Conservation (phyloP, 1,284 basidiomycete genomes). For the Ganoderma lingzhi region DNA sequence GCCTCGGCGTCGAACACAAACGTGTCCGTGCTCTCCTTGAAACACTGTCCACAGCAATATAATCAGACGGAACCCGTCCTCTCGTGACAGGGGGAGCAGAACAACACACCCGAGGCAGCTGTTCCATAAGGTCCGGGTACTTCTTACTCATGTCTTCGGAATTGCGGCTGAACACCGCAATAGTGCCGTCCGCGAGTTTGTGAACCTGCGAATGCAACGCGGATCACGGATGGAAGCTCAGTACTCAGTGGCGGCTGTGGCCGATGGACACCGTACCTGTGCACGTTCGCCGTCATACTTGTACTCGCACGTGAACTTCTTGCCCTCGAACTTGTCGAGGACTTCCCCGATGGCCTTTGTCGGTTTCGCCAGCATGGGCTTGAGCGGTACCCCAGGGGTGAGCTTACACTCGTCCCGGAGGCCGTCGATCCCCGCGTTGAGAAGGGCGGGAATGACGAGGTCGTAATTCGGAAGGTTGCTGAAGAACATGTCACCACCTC, state of each 20-base stretch:
- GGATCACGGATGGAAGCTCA: not conserved
- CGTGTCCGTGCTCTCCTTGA: constrained; percentile 83
- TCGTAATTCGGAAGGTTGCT: constrained; percentile 97
- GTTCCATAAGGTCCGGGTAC: constrained; percentile 96
- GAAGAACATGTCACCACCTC: not conserved
- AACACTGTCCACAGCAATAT: constrained; percentile 64
- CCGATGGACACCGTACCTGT: constrained; percentile 60
- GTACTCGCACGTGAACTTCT: constrained; percentile 98
- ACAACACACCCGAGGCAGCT: constrained; percentile 80
- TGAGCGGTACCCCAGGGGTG: constrained; percentile 95
- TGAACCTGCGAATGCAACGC: constrained; percentile 68
- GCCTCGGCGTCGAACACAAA: constrained; percentile 98
- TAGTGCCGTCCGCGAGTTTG: constrained; percentile 78
- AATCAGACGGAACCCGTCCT: not conserved
- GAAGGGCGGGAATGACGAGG: constrained; percentile 90
- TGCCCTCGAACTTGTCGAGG: constrained; percentile 95
- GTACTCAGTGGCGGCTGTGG: not conserved
- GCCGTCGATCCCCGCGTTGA: constrained; percentile 80
- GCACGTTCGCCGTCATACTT: constrained; percentile 99
- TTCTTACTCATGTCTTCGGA: constrained; percentile 99
- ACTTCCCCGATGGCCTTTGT: constrained; percentile 99
- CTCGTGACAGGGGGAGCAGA: not conserved
- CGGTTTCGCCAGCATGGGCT: constrained; percentile 99
- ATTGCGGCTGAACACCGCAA: constrained; percentile 95
- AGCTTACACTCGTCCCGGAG: constrained; percentile 86